phyloP scores from a whole-genome alignment of 441 rosid species.

The Hura crepitans region DNA sequence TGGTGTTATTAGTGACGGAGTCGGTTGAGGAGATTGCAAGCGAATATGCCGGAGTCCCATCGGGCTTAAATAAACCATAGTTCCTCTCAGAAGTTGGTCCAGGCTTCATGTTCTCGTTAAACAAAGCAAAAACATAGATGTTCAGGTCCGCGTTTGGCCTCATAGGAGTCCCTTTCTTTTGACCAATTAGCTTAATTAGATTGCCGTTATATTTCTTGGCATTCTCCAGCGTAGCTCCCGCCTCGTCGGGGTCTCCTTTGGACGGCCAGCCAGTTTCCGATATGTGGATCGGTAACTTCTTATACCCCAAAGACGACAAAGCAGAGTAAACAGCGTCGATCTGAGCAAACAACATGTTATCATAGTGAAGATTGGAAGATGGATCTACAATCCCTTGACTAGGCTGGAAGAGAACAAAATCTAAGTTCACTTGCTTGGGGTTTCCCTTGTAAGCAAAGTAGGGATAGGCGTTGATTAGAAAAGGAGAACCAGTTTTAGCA shows the following conservation, averaged over 20 bases:
- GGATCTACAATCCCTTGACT: slow-evolving; percentile 69
- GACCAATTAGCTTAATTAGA: slow-evolving; percentile 48
- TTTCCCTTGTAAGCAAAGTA: slow-evolving; percentile 82
- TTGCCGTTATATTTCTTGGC: slow-evolving; percentile 84
- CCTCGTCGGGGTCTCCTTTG: slow-evolving; percentile 73
- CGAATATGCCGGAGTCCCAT: slow-evolving; percentile 61
- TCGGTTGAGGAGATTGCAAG: slow-evolving; percentile 40
- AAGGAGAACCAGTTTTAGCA: slow-evolving; percentile 60
- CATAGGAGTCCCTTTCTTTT: slow-evolving; percentile 71
- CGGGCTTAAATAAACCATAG: slow-evolving; percentile 87
- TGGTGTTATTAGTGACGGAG: slow-evolving; percentile 23
- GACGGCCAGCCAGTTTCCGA: slow-evolving; percentile 99
- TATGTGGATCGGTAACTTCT: slow-evolving; percentile 54
- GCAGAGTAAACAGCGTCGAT: slow-evolving; percentile 80
- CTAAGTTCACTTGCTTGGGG: slow-evolving; percentile 69
- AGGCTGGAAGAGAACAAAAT: slow-evolving; percentile 74
- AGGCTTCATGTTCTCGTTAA: slow-evolving; percentile 89
- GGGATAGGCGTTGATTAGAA: slow-evolving; percentile 84
- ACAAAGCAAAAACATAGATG: slow-evolving; percentile 71
- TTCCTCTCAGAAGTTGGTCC: slow-evolving; percentile 96
- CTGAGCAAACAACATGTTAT: slow-evolving; percentile 87
- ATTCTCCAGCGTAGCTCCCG: slow-evolving; percentile 70
- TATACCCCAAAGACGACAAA: slow-evolving; percentile 53
- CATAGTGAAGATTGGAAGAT: slow-evolving; percentile 59
- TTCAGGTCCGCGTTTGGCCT: slow-evolving; percentile 51